Percentiles rank a stretch among this genome's conserved stretches.
phyloP scores from a whole-genome alignment of 768 basidiomycete species.

The Tulasnella sp. region DNA sequence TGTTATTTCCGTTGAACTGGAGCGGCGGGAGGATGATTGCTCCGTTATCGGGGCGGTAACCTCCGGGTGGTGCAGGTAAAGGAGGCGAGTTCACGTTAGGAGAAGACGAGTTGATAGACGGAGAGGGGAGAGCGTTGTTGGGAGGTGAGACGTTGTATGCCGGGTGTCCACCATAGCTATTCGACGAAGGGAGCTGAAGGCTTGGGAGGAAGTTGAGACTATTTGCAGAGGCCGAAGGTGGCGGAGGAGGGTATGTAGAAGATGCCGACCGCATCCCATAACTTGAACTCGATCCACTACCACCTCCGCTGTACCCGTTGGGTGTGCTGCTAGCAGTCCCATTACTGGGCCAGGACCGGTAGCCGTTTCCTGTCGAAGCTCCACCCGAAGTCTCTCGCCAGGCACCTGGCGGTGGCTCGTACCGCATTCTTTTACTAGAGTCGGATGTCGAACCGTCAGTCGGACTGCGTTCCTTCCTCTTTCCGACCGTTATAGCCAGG shows the following conservation, averaged over 20 bases:
- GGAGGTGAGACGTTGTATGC: not conserved
- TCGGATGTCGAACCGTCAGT: not conserved
- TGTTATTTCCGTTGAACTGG: not conserved
- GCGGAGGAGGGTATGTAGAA: not conserved
- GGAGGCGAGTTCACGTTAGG: not conserved
- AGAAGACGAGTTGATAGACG: not conserved
- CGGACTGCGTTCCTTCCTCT: conserved; percentile 47
- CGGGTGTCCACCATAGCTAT: not conserved
- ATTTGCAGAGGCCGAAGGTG: not conserved
- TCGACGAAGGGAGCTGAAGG: not conserved
- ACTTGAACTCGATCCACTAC: not conserved
- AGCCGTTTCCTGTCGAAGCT: not conserved
- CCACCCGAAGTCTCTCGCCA: not conserved
- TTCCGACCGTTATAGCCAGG: conserved; percentile 22
- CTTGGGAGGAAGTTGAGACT: not conserved
- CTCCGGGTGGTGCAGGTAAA: not conserved
- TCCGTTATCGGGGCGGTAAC: not conserved
- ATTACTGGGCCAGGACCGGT: not conserved
- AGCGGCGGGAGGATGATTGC: not conserved
- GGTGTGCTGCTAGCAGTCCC: not conserved
- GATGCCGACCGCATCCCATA: not conserved
- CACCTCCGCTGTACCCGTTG: not conserved
- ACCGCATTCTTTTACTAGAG: not conserved
- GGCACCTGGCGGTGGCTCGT: not conserved
- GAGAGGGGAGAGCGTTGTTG: not conserved